Base-by-base conservation (phyloP, 495 filamentous ascomycete genomes). In the Trichoderma reesei region DNA sequence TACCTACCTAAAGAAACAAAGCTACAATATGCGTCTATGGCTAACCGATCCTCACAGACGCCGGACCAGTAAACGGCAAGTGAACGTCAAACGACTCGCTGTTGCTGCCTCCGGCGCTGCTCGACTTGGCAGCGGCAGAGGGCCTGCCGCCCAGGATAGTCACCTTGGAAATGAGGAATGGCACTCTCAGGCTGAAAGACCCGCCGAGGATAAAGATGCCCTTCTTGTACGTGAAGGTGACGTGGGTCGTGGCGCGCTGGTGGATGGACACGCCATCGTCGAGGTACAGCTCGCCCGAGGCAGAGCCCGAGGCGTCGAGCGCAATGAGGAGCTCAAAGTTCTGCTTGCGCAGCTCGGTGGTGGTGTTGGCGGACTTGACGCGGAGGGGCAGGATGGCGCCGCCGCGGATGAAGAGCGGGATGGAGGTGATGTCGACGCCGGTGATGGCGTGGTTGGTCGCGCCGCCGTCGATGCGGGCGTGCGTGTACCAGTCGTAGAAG, bases 401-500 rank as follows among this genome's bases (percentile, higher is more conserved):
- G 8, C 88, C 88, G 37, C 84, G 80, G 68, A 90, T 82, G 72
- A 86, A 87, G 7, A 93, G 77, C 36, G 90, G 89, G 70, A 94
- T 90, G 61, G 84, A 79, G 14, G 86, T 85, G 67, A 85, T 79
- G 56, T 68, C 74, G 67, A 90, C 74, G 67, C 85, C 70, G 33
- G 67, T 68, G 46, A 90, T 72, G 1, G 78, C 84, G 46, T 86
- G 69, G 39, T 68, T 76, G 6, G 69, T 69, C 9, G 86, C 88
- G 3, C 71, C 68, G n/a, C 88, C 87, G 5, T 75, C 77, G 38
- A 93, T 69, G 2, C 73, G 69, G 60, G 78, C 73, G 61, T 82
- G 79, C 1, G 87, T 90, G 73, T 83, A 84, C 80, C 82, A 91
- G 75, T 92, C 88, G 75, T 93, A 94, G 77, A 90, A 92, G 64